These are phyloP conservation scores for Pyricularia grisea DNA, from an alignment of 2,329 filamentous ascomycete genomes.

Conservation along the genomic window DNA sequence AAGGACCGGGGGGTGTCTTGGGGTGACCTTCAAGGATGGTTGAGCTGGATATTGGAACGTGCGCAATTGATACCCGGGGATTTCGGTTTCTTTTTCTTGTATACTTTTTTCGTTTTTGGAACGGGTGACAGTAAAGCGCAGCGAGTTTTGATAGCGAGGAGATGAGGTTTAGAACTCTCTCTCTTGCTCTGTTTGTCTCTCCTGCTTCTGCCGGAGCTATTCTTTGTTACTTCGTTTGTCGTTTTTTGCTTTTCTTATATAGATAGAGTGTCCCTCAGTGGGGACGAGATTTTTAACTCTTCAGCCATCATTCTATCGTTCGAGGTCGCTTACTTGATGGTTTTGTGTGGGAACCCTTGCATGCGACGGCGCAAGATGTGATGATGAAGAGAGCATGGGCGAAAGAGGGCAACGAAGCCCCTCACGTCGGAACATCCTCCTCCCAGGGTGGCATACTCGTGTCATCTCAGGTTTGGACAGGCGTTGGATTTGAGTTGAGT, in stretches of 20 bases:
- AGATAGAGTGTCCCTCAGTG: neutral
- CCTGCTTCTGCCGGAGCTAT: neutral
- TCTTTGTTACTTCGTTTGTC: neutral
- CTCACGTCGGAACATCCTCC: too few species aligned
- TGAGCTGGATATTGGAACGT: neutral
- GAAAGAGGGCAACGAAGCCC: too few species aligned
- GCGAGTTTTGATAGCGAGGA: neutral
- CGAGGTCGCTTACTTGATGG: neutral
- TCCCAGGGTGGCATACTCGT: neutral
- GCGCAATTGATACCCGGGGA: neutral
- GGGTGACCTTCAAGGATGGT: neutral
- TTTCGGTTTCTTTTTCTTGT: neutral
- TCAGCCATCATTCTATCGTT: neutral
- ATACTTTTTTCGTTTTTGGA: neutral
- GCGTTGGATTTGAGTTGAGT: neutral
- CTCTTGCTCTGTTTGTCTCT: neutral
- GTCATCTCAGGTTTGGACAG: neutral
- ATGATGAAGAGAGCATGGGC: neutral
- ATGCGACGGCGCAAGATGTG: neutral
- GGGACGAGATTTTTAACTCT: neutral
- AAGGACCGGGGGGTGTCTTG: neutral
- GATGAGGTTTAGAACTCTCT: neutral
- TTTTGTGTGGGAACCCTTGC: neutral
- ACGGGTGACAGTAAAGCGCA: neutral
- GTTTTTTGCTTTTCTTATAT: neutral